Conservation (phyloP, 1,284 basidiomycete genomes). For the Fistulinella staudtii region DNA sequence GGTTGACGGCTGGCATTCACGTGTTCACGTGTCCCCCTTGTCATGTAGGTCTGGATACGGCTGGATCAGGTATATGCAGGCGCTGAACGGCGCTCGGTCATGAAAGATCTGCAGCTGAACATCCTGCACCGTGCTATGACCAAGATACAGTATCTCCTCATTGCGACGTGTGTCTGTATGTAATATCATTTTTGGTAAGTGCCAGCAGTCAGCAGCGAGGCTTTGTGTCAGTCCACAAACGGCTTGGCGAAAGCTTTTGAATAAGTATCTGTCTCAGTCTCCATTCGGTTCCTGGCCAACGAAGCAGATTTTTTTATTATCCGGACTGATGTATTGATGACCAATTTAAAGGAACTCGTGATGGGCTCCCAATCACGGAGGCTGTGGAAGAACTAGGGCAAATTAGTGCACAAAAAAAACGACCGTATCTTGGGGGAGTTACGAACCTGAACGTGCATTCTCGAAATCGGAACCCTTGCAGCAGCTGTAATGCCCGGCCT, state of each 20-base stretch:
- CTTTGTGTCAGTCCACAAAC: slow-evolving; percentile 8
- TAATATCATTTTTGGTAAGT: slow-evolving; percentile 20
- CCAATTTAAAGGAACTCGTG: slow-evolving; percentile 10
- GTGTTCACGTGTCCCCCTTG: slow-evolving; percentile 16
- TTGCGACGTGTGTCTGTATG: slow-evolving; percentile 24
- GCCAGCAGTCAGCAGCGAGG: slow-evolving; percentile 26
- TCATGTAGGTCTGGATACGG: slow-evolving; percentile 38
- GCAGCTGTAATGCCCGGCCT: slow-evolving; percentile 11
- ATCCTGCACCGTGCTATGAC: slow-evolving; percentile 31
- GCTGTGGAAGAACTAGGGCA: slow-evolving; percentile 13
- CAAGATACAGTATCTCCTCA: slow-evolving; percentile 17
- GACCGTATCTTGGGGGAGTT: not conserved
- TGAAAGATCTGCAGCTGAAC: slow-evolving; percentile 37
- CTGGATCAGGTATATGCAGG: slow-evolving; percentile 35
- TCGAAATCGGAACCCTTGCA: slow-evolving; percentile 27
- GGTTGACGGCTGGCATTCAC: slow-evolving; percentile 22
- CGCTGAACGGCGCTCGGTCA: slow-evolving; percentile 39
- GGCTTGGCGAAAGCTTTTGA: slow-evolving; percentile 12
- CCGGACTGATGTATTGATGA: slow-evolving; percentile 9
- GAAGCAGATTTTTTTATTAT: slow-evolving; percentile 9
- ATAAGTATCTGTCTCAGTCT: slow-evolving; percentile 9
- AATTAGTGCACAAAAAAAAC: slow-evolving; percentile 4
- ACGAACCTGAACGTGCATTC: slow-evolving; percentile 29
- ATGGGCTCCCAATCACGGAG: slow-evolving; percentile 9
- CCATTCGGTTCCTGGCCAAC: slow-evolving; percentile 21